phyloP scores from a whole-genome alignment of 108 stramenopile genomes.

The Nannochloropsis oceanica region DNA sequence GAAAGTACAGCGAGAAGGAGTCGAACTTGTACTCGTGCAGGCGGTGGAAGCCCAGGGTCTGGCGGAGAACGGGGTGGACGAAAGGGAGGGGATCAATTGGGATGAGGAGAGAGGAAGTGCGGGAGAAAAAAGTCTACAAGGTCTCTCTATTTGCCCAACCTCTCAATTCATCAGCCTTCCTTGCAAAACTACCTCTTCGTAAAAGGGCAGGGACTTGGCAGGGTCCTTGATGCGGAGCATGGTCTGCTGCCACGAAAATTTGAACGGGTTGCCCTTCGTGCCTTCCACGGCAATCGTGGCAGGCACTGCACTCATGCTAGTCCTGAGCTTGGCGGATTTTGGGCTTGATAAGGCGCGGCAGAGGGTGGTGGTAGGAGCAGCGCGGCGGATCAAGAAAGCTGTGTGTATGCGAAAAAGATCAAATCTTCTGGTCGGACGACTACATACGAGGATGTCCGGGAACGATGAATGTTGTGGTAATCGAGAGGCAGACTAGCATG shows the following conservation, averaged over 20 bases:
- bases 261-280: constrained; percentile 17
- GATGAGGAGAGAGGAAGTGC: background rate
- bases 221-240: constrained; percentile 92
- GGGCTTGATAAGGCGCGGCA: no score
- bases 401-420: no score
- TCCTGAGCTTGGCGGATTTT: no score
- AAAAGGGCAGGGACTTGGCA: constrained; percentile 62
- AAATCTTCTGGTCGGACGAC: no score
- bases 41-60: constrained; percentile 53
- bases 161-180: no score
- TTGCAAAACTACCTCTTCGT: constrained; percentile 45
- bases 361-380: no score
- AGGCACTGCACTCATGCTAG: no score
- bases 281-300: background rate
- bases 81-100: background rate
- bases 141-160: no score
- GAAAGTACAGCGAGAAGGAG: constrained; percentile 58
- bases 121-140: background rate
- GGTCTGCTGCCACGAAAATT: constrained; percentile 57
- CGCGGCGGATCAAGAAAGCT: no score
- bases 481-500: no score
- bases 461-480: no score
- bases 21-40: constrained; percentile 65
- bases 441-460: no score
- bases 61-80: background rate